A percentile compares a stretch with the other conserved stretches of the same genome.
These are phyloP conservation scores for Entomortierella beljakovae DNA, from an alignment of 192 early-diverging fungal species.

Conservation along the genomic window DNA sequence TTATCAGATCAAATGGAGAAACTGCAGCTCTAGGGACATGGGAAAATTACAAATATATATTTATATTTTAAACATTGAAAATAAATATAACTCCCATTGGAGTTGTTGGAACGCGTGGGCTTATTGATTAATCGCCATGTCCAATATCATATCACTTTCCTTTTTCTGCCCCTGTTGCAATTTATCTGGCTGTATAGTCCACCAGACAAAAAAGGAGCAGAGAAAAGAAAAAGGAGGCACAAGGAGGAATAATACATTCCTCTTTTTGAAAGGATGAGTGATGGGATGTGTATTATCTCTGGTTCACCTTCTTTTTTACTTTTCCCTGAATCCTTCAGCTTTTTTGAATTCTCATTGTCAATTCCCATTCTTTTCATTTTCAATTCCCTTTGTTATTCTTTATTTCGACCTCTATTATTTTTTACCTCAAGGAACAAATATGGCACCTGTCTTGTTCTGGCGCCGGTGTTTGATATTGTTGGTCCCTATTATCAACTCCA, in stretches of 20 bases:
- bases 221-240: not conserved
- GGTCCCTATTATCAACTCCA: conserved; percentile 41
- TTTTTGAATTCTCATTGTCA: not conserved
- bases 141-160: no score
- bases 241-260: not conserved
- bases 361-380: not conserved
- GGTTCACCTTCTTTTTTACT: not conserved
- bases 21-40: no score
- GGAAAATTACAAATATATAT: no score
- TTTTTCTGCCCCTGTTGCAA: no score
- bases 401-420: not conserved
- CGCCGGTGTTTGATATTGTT: conserved; percentile 22
- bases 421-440: not conserved
- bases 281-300: not conserved
- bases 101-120: no score
- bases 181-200: no score
- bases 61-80: no score
- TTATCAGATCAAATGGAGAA: no score
- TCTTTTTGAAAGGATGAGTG: not conserved
- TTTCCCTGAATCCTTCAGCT: not conserved
- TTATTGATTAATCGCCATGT: no score
- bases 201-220: not conserved
- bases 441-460: conserved; percentile 8
- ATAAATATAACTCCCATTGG: no score
- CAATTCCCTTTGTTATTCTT: not conserved